These are phyloP conservation scores for Claviceps maximensis DNA, from an alignment of 2,329 filamentous ascomycete species.

Conservation along the genomic window DNA sequence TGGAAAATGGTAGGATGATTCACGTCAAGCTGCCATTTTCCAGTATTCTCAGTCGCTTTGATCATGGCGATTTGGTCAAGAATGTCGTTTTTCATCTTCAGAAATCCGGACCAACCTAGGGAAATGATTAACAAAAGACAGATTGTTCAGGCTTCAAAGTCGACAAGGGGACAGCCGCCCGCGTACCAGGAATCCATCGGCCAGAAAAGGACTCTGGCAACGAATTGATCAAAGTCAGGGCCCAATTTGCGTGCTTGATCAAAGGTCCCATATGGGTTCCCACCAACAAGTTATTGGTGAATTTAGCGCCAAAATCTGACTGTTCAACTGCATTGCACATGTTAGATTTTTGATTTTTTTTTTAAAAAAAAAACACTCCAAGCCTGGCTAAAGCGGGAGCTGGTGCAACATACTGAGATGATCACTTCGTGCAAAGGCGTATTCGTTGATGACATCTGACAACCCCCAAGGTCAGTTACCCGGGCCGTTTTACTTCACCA, in stretches of 20 bases:
- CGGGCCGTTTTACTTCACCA: neutral
- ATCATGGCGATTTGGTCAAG: slow-evolving; percentile 22
- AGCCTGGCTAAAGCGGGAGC: neutral
- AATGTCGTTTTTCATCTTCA: slow-evolving; percentile 27
- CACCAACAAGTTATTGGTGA: slow-evolving; percentile 22
- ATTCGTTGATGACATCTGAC: slow-evolving; percentile 27
- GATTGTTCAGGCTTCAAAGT: neutral
- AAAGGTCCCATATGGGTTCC: slow-evolving; percentile 25
- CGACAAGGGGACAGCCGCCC: slow-evolving; percentile 3
- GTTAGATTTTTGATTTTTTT: too few relatives aligned
- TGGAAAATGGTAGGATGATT: slow-evolving; percentile 24
- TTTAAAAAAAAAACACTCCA: too few relatives aligned
- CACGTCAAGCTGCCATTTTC: slow-evolving; percentile 20
- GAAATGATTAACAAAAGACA: slow-evolving; percentile 10
- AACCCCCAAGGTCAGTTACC: neutral
- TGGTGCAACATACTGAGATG: slow-evolving; percentile 14
- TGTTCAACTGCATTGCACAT: slow-evolving; percentile 15
- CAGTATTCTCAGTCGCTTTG: slow-evolving; percentile 19
- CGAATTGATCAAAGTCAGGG: slow-evolving; percentile 21
- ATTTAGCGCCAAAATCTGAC: slow-evolving; percentile 21
- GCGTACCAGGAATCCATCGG: slow-evolving; percentile 19
- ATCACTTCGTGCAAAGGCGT: slow-evolving; percentile 23
- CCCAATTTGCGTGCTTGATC: slow-evolving; percentile 24
- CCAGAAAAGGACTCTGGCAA: slow-evolving; percentile 23
- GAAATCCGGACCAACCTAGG: slow-evolving; percentile 22